Evolutionary conservation across 2,329 filamentous ascomycete species (phyloP), one percentile per base, ranked within the genome.

Genomic region (Emmonsiellopsis sp.): DNA sequence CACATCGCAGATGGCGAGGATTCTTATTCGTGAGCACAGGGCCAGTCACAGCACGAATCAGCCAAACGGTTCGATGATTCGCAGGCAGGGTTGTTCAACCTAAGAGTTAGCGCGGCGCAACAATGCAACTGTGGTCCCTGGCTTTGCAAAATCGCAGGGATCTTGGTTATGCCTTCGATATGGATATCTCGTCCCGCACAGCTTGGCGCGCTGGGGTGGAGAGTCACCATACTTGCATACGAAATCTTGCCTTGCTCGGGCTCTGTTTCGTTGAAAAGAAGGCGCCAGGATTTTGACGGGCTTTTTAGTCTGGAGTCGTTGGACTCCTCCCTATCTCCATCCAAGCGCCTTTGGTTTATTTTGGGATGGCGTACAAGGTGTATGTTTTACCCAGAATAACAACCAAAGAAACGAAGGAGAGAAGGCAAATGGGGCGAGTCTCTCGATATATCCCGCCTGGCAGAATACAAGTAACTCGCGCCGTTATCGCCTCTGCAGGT

Each of bases 1-100:
- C 7, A 16, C 5, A 8, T 48, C 15, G 3, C 35, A 31, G 37
- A 31, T 32, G 20, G 30, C 20, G 48, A 31, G 8, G 13, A 16
- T 35, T 38, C 13, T 32, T 15, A 46, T 52, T 52, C 16, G 50
- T 16, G n/a, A 40, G 15, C 20, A 4, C 5, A 16, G 16, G 48
- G 42, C 55, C 55, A 57, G 50, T 55, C 51, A 54, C 15, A n/a
- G 32, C 16, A 11, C 34, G 41, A 48, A 53, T 48, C 37, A 42
- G 50, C 32, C 30, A 42, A 55, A 53, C 16, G 44, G 42, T 37
- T 16, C 15, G 11, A 26, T 57, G 55, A 57, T 57, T 57, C 51
- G 55, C 44, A 53, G 50, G 49, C 35, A 48, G 16, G 52, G 47
- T 42, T 37, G 9, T 34, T 7, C 3, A 43, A 38, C 11, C 15